Conservation (phyloP, 108 stramenopile genomes). For the Ochromonas danica region DNA sequence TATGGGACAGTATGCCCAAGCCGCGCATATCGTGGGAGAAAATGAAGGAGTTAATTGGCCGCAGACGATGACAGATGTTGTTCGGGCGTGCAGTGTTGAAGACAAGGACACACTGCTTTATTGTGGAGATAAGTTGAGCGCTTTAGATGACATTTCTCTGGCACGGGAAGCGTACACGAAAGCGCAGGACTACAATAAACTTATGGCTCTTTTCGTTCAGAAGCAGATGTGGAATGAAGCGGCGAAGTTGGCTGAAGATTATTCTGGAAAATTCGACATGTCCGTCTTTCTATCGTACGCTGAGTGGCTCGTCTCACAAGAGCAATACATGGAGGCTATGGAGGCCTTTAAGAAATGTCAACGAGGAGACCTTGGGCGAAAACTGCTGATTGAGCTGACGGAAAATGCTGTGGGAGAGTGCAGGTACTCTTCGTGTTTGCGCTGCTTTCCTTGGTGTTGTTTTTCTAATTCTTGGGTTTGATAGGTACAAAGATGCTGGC, state of each 20-base stretch:
- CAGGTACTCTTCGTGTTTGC: too few species aligned
- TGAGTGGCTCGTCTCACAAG: conserved; percentile 62
- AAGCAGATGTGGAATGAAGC: conserved; percentile 61
- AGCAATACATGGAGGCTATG: conserved; percentile 61
- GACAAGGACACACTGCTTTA: conserved; percentile 43
- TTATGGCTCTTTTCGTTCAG: conserved; percentile 43
- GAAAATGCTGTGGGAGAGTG: background rate
- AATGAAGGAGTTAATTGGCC: conserved; percentile 33
- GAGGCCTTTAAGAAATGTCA: conserved; percentile 58
- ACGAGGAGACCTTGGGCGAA: conserved; percentile 48
- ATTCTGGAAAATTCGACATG: conserved; percentile 52
- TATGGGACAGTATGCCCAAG: conserved; percentile 44
- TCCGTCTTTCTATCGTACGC: conserved; percentile 60
- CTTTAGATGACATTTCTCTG: conserved; percentile 43
- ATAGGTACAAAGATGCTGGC: conserved; percentile 61
- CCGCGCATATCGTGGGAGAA: conserved; percentile 51
- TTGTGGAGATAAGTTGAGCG: conserved; percentile 47
- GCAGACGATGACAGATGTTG: conserved; percentile 47
- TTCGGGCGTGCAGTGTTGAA: conserved; percentile 38
- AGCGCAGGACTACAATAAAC: conserved; percentile 52
- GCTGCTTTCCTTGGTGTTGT: too few species aligned
- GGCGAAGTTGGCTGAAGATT: conserved; percentile 52
- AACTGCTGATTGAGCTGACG: conserved; percentile 54
- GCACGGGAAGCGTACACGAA: conserved; percentile 61
- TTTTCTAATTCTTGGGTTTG: too few species aligned